Evolutionary conservation across 2,329 filamentous ascomycete genomes (phyloP), one percentile per base, ranked within the genome.

Genomic region (Stemphylium beticola): DNA sequence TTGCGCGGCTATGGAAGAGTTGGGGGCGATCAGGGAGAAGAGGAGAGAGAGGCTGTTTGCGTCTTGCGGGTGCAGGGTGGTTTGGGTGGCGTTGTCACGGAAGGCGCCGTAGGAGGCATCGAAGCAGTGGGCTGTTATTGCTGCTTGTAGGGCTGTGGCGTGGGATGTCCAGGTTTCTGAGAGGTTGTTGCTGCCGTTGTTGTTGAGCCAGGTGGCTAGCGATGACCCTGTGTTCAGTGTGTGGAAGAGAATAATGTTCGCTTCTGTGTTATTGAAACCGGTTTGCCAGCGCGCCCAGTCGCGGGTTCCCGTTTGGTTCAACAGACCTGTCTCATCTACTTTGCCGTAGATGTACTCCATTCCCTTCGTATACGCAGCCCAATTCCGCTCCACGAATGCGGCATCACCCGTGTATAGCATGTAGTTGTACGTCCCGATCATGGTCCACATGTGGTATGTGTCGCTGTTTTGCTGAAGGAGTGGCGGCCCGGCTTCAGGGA

Each of bases 181-280:
- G 11, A 31, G 17, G 7, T 12, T 14, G 22, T 14, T 22, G 15
- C 17, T 45, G 11, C 57, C 15, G 17, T 7, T 24, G 22, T 2
- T 24, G 22, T 50, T 53, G 2, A 59, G 51, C 18, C 36, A 59
- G 17, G 61, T 36, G 1, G 61, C 60, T 5, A 73, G 60, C 2
- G 36, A 41, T 3, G 69, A 52, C 12, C 69, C 44, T 1, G 66
- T 58, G 5, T 31, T 29, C 14, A 74, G 56, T 9, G 66, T 68
- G 33, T 71, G 71, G 53, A 70, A 73, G 44, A 72, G 61, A 8
- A 74, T 57, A 2, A 69, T 65, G 38, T 74, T 74, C 11, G 73
- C 60, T n/a, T 67, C 68, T 47, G 61, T 67, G 56, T 73, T 73
- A 54, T 66, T 70, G 6, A 58, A 68, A 0, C 72, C 72, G 2